phyloP scores from a whole-genome alignment of 1,284 basidiomycete species.

The Fomitopsis palustris region DNA sequence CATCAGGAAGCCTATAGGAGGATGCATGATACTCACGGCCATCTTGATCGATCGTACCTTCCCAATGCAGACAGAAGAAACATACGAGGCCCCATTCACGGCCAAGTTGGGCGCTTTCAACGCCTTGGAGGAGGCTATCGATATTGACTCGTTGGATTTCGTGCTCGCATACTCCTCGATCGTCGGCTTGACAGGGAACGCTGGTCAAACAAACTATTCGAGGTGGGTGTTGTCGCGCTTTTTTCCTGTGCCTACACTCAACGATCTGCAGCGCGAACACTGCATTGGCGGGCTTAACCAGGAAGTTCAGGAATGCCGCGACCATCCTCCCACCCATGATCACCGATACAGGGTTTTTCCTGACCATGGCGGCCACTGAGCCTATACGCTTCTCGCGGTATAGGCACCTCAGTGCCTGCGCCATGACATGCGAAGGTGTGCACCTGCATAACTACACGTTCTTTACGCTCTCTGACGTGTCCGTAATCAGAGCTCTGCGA shows the following conservation, averaged over 20 bases:
- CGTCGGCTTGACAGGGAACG: constrained; percentile 32
- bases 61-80: constrained; percentile 26
- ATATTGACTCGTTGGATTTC: constrained; percentile 32
- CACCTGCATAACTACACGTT: neutral
- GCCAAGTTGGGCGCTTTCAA: constrained; percentile 31
- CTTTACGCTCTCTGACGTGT: constrained; percentile 14
- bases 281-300: constrained; percentile 27
- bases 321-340: constrained; percentile 34
- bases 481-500: constrained; percentile 28
- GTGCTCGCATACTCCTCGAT: constrained; percentile 35
- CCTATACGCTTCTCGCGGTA: constrained; percentile 9
- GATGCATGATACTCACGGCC: constrained; percentile 30
- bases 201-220: constrained; percentile 39
- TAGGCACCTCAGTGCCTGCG: constrained; percentile 20
- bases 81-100: constrained; percentile 26
- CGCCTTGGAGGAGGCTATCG: constrained; percentile 17
- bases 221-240: constrained; percentile 23
- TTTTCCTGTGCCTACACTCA: neutral
- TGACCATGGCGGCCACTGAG: constrained; percentile 4
- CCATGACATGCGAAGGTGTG: constrained; percentile 27
- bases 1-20: no score
- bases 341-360: constrained; percentile 21
- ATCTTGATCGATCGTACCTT: constrained; percentile 32
- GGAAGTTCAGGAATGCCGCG: constrained; percentile 31
- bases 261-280: constrained; percentile 32